A percentile compares a stretch with the other conserved stretches of the same genome.
Conservation (phyloP, 495 filamentous ascomycete genomes). For the Glonium stellatum region DNA sequence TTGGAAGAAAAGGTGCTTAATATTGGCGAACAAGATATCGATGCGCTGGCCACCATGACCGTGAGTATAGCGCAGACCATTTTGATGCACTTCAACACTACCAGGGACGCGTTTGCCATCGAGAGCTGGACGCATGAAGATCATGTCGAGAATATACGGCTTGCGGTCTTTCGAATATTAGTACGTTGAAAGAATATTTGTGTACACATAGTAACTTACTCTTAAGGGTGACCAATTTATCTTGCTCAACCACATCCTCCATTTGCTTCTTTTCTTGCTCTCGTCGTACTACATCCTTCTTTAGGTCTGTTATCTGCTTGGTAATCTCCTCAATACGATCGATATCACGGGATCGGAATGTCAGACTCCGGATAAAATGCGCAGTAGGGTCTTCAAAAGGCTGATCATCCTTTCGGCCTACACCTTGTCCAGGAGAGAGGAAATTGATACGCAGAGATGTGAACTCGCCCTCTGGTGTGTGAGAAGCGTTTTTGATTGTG, state of each 20-base stretch:
- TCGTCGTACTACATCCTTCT: conserved; percentile 78
- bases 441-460: conserved; percentile 96
- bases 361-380: conserved; percentile 91
- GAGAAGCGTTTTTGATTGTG: conserved; percentile 79
- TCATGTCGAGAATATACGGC: conserved; percentile 76
- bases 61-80: conserved; percentile 93
- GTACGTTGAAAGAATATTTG: not conserved
- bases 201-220: conserved; percentile 11
- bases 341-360: conserved; percentile 83
- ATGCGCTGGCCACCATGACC: conserved; percentile 77
- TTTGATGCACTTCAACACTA: conserved; percentile 94
- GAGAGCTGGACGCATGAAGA: conserved; percentile 87
- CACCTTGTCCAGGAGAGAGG: conserved; percentile 92
- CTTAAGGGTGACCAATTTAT: conserved; percentile 77
- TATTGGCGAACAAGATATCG: conserved; percentile 95
- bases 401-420: conserved; percentile 95
- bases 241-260: conserved; percentile 99
- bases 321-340: conserved; percentile 82
- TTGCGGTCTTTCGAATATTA: conserved; percentile 59
- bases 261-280: conserved; percentile 99
- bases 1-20: conserved; percentile 98
- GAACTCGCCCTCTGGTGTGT: conserved; percentile 69
- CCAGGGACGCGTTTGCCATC: conserved; percentile 95
- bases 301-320: conserved; percentile 84
- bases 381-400: conserved; percentile 95